Base-by-base conservation (phyloP, 2,329 filamentous ascomycete species). In the Aureobasidium leucospermi region DNA sequence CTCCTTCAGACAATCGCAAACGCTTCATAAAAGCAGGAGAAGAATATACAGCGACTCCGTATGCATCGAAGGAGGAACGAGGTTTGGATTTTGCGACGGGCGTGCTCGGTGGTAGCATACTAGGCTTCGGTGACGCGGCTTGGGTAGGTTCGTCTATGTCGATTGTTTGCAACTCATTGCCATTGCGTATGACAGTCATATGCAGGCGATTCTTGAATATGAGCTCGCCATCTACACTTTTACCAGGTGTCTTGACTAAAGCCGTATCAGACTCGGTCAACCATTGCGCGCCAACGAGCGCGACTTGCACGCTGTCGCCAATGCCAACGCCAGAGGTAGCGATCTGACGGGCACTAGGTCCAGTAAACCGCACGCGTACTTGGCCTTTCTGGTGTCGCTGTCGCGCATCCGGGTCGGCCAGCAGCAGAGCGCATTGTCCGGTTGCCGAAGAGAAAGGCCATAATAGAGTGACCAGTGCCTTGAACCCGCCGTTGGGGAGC, bases 391-490 rank as follows among this genome's bases (percentile, higher is more conserved):
- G 79, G 63, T 85, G 84, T 59, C 93, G 88, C 53, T 93, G 79
- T 49, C 89, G 87, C 68, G 92, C 88, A 71, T 96, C 90, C 47
- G 86, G 85, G 67, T 96, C 92, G 47, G 89, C 89, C 36, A 97
- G 81, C 19, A 95, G 81, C 53, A 96, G 85, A 29, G 90, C 87
- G 65, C 91, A 81, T 41, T 85, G 85, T 57, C 82, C 83, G 32
- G 82, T 87, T 29, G 90, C 84, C 23, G 87, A 88, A 64, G 89
- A 96, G 73, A 90, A 96, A 0, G 93, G 93, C 92, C 93, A 97
- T 60, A 90, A 85, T 38, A 97, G 84, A 8, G 90, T 93, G 23
- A 96, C 84, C 15, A 88, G 79, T 41, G 89, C 91, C 60, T 83
- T 81, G 34, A 96, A 70, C 66, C 63, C 43, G 69, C 67, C 57